phyloP scores from a whole-genome alignment of 75 land plant genomes.

The Pseudotsuga menziesii region DNA sequence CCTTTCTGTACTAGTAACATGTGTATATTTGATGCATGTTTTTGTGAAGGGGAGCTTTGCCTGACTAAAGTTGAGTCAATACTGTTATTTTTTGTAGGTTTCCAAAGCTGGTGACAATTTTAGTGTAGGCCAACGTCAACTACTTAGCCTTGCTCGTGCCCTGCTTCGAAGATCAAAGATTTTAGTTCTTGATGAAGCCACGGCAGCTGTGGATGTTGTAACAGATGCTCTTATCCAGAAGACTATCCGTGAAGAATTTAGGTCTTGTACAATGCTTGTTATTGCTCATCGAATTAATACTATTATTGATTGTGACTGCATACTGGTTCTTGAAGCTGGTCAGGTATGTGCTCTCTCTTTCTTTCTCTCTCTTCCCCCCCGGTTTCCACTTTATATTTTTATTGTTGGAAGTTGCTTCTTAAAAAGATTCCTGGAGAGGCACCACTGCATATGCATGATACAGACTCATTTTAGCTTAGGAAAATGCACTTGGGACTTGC shows the following conservation, averaged over 20 bases:
- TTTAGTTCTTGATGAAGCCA: slow-evolving; percentile 98
- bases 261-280: slow-evolving; percentile 92
- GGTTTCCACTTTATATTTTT: no score
- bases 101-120: slow-evolving; percentile 94
- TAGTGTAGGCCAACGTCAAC: slow-evolving; percentile 97
- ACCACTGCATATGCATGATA: neutral
- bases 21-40: neutral
- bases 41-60: neutral
- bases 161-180: slow-evolving; percentile 87
- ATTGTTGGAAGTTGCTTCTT: neutral
- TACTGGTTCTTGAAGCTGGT: slow-evolving; percentile 82
- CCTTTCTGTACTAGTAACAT: neutral
- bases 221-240: slow-evolving; percentile 93
- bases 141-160: slow-evolving; percentile 91
- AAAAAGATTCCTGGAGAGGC: neutral
- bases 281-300: slow-evolving; percentile 97
- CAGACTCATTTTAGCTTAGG: no score
- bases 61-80: slow-evolving; percentile 41
- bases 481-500: no score
- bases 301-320: slow-evolving; percentile 86
- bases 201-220: slow-evolving; percentile 97
- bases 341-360: slow-evolving; percentile 33
- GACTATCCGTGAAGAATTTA: slow-evolving; percentile 94
- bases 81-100: slow-evolving; percentile 96
- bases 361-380: neutral